phyloP scores from a whole-genome alignment of 768 basidiomycete species.

The Boletus insuetus region DNA sequence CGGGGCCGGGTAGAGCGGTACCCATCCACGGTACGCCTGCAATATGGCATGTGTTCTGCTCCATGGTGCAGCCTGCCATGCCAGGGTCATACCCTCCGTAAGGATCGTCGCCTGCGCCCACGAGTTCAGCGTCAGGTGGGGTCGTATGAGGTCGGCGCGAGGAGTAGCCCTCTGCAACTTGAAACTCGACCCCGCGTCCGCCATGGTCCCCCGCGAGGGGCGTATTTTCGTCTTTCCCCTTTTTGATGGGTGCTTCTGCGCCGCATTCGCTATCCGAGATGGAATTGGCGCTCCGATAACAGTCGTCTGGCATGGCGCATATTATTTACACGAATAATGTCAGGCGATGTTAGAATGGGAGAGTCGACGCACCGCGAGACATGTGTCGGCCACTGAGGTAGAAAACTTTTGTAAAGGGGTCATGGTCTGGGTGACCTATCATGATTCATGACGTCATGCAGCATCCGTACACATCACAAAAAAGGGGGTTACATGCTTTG shows the following conservation, averaged over 20 bases:
- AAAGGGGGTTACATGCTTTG: no score
- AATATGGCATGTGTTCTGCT: no score
- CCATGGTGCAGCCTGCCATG: slow-evolving; percentile 20
- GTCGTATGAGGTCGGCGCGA: neutral
- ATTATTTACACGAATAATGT: no score
- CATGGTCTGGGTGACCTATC: no score
- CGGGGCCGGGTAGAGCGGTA: no score
- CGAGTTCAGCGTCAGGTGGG: neutral
- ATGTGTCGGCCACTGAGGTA: slow-evolving; percentile 6
- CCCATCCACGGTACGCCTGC: no score
- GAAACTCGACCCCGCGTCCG: slow-evolving; percentile 1
- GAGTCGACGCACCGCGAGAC: slow-evolving; percentile 3
- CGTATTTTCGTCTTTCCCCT: neutral
- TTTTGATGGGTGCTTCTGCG: neutral
- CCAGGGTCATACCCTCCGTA: slow-evolving; percentile 23
- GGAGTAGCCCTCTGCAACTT: slow-evolving; percentile 1
- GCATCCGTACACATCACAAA: no score
- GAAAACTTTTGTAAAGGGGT: neutral
- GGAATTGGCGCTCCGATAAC: neutral
- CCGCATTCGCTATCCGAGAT: neutral
- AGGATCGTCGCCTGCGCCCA: slow-evolving; percentile 1
- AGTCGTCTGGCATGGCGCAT: neutral
- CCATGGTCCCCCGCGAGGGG: slow-evolving; percentile 4
- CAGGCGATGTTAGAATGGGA: no score
- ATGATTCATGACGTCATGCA: no score